These are phyloP conservation scores for Stachybotrys chlorohalonatus DNA, from an alignment of 2,329 filamentous ascomycete genomes.

Conservation along the genomic window DNA sequence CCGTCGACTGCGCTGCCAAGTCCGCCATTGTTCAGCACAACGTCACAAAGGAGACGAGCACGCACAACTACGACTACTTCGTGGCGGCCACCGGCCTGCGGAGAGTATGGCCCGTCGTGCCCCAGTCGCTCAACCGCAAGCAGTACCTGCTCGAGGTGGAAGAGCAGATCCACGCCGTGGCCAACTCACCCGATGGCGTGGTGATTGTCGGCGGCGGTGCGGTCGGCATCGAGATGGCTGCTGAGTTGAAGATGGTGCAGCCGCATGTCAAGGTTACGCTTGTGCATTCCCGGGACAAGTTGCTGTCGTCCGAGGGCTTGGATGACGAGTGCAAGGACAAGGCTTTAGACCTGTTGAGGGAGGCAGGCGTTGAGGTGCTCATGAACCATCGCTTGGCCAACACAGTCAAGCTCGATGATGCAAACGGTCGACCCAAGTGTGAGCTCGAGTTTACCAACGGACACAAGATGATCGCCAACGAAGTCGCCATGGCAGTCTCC, in stretches of 20 bases:
- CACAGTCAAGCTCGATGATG: constrained; percentile 34
- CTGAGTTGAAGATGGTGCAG: constrained; percentile 62
- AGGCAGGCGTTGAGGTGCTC: constrained; percentile 56
- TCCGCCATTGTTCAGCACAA: constrained; percentile 45
- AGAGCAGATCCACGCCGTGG: constrained; percentile 47
- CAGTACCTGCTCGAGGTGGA: constrained; percentile 54
- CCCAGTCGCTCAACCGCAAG: constrained; percentile 52
- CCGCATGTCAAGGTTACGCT: constrained; percentile 61
- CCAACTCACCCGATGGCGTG: constrained; percentile 46
- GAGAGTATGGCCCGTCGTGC: constrained; percentile 63
- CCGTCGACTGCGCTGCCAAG: constrained; percentile 51
- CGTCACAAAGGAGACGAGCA: constrained; percentile 30
- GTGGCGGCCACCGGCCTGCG: constrained; percentile 62
- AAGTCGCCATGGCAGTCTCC: constrained; percentile 62
- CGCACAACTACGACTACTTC: constrained; percentile 63
- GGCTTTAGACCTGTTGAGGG: constrained; percentile 46
- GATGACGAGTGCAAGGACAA: constrained; percentile 60
- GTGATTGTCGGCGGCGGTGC: constrained; percentile 70
- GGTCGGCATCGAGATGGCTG: constrained; percentile 75
- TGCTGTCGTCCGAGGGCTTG: constrained; percentile 66
- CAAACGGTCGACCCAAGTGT: constrained; percentile 29
- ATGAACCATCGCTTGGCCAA: constrained; percentile 49
- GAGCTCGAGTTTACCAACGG: constrained; percentile 53
- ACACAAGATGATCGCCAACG: constrained; percentile 47
- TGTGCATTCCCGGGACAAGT: constrained; percentile 60